These are phyloP conservation scores for Solanum clarkiae DNA, from an alignment of 257 asterid genomes.

Conservation along the genomic window DNA sequence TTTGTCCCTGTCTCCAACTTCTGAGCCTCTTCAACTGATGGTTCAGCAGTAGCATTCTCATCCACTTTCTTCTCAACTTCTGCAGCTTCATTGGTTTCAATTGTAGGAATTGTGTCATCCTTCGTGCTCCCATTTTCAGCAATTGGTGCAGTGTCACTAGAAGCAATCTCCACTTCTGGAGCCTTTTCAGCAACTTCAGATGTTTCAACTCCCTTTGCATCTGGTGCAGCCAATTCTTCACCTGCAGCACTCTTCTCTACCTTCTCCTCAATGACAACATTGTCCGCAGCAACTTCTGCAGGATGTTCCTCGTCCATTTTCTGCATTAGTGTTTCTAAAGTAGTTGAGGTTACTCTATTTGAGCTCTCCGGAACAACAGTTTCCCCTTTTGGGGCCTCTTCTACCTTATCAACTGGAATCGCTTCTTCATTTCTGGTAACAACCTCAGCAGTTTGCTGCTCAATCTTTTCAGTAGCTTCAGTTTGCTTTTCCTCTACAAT, in stretches of 20 bases:
- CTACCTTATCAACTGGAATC: constrained; percentile 1
- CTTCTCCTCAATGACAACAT: neutral
- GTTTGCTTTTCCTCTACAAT: constrained; percentile 20
- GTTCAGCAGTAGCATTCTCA: neutral
- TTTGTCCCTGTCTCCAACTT: constrained; percentile 12
- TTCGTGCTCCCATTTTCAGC: constrained; percentile 8
- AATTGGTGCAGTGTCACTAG: constrained; percentile 22
- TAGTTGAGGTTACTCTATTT: constrained; percentile 4
- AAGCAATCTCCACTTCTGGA: constrained; percentile 13
- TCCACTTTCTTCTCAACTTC: constrained; percentile 17
- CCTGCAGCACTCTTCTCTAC: constrained; percentile 6
- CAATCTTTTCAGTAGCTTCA: constrained; percentile 6
- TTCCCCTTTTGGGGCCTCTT: constrained; percentile 4
- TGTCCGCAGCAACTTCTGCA: constrained; percentile 3
- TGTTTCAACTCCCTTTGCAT: constrained; percentile 9
- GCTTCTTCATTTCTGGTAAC: constrained; percentile 4
- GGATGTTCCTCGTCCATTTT: constrained; percentile 6
- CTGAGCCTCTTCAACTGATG: constrained; percentile 7
- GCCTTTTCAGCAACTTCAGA: constrained; percentile 13
- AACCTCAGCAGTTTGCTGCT: constrained; percentile 12
- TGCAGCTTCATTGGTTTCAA: constrained; percentile 8
- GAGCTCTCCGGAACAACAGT: constrained; percentile 7
- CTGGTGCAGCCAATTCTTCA: constrained; percentile 11
- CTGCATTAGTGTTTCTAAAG: constrained; percentile 6
- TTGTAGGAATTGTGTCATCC: constrained; percentile 9